These are phyloP conservation scores for Selaginella moellendorffii DNA, from an alignment of 75 land plant species.

Conservation along the genomic window DNA sequence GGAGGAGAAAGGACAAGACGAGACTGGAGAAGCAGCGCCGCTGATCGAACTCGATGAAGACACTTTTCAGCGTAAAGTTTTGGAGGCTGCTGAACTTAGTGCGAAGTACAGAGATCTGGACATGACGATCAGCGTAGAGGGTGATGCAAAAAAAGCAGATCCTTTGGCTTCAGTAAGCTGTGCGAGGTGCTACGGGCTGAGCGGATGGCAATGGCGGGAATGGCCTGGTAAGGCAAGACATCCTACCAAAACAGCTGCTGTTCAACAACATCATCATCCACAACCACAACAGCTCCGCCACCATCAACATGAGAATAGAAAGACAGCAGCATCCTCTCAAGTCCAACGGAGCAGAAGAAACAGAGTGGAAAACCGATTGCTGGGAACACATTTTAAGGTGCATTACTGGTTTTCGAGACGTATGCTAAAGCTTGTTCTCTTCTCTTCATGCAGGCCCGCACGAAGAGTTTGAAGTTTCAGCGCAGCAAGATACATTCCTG, in stretches of 20 bases:
- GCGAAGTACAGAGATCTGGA: too few relatives aligned
- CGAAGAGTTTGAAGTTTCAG: slow-evolving; percentile 74
- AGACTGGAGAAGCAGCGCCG: too few relatives aligned
- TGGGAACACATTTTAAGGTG: background rate
- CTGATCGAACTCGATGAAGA: too few relatives aligned
- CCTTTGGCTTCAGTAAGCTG: background rate
- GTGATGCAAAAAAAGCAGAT: too few relatives aligned
- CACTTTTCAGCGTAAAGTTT: too few relatives aligned
- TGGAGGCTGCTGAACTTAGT: too few relatives aligned
- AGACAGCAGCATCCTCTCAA: background rate
- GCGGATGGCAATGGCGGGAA: background rate
- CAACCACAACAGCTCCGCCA: too few relatives aligned
- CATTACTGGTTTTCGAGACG: background rate
- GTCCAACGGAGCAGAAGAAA: background rate
- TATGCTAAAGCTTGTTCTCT: background rate
- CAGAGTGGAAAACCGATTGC: background rate
- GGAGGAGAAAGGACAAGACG: too few relatives aligned
- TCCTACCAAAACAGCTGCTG: background rate
- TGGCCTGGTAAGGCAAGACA: background rate
- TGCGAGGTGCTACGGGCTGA: background rate
- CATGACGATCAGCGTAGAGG: too few relatives aligned
- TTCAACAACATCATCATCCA: too few relatives aligned
- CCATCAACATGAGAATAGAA: too few relatives aligned
- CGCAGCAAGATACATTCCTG: slow-evolving; percentile 96
- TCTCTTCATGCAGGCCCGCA: slow-evolving; percentile 49